Percentiles rank a stretch among this genome's conserved stretches.
These are phyloP conservation scores for Kondoa subrosea DNA, from an alignment of 768 basidiomycete species.

Conservation along the genomic window DNA sequence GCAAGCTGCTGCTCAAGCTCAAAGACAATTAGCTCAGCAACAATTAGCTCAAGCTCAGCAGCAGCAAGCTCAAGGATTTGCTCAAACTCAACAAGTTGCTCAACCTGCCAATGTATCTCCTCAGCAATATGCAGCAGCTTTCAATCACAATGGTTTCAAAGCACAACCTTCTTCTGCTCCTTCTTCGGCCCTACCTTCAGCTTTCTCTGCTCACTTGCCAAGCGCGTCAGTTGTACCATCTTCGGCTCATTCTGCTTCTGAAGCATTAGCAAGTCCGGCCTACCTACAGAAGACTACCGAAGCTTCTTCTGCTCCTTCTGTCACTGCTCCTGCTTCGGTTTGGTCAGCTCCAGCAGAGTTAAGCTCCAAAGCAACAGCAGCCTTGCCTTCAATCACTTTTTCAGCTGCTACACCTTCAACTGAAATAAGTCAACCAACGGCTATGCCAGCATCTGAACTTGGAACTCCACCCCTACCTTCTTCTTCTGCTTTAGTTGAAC, in stretches of 20 bases:
- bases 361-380: conserved; percentile 53
- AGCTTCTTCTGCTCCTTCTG: not conserved
- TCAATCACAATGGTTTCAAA: conserved; percentile 21
- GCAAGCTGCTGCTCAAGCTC: no score
- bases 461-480: not conserved
- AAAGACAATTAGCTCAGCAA: no score
- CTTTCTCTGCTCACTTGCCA: no score
- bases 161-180: conserved; percentile 1
- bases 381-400: conserved; percentile 42
- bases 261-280: not conserved
- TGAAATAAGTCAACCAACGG: not conserved
- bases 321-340: not conserved
- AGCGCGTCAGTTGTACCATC: no score
- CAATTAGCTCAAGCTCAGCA: not conserved
- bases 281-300: not conserved
- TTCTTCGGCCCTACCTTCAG: not conserved
- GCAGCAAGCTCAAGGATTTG: not conserved
- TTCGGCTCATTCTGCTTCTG: not conserved
- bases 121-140: not conserved
- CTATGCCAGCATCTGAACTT: not conserved
- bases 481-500: not conserved
- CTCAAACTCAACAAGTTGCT: not conserved
- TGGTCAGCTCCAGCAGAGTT: not conserved
- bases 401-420: not conserved
- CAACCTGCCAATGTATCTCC: not conserved